Evolutionary conservation across 441 rosid genomes (phyloP).

Genomic region (Corymbia calophylla): DNA sequence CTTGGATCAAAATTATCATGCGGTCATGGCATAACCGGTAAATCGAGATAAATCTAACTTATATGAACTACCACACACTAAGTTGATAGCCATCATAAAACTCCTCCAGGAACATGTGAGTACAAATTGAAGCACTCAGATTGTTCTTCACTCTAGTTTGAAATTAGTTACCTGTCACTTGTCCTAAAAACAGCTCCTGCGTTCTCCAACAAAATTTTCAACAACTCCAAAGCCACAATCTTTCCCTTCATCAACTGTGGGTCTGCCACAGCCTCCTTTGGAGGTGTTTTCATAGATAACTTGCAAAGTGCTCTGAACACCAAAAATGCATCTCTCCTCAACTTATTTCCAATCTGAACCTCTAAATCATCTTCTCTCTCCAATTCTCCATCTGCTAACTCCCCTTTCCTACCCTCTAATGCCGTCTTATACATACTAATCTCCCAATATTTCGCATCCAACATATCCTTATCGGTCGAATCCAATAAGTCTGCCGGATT

Average conservation of each 20-base stretch:
- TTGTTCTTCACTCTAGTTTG: background rate
- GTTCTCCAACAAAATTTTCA: constrained; percentile 96
- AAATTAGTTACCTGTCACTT: constrained; percentile 68
- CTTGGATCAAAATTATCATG: background rate
- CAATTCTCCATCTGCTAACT: constrained; percentile 71
- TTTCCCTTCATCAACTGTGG: constrained; percentile 93
- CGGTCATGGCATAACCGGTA: background rate
- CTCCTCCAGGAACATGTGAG: background rate
- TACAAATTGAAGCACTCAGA: background rate
- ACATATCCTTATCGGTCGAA: constrained; percentile 99
- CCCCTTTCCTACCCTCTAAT: constrained; percentile 96
- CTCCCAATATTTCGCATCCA: constrained; percentile 99
- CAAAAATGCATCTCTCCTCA: constrained; percentile 96
- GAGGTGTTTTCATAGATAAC: constrained; percentile 95
- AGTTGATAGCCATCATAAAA: background rate
- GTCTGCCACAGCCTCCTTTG: constrained; percentile 84
- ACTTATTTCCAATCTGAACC: constrained; percentile 97
- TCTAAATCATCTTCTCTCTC: constrained; percentile 94
- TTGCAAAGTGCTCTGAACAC: constrained; percentile 98
- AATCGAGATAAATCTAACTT: background rate
- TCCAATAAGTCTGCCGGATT: constrained; percentile 97
- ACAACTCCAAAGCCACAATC: constrained; percentile 93
- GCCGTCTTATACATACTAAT: constrained; percentile 99
- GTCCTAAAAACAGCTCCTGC: constrained; percentile 98
- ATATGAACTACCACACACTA: background rate